Percentiles rank a stretch among this genome's conserved stretches.
Conservation (phyloP, 306 rosid genomes). For the Cicer cuneatum region DNA sequence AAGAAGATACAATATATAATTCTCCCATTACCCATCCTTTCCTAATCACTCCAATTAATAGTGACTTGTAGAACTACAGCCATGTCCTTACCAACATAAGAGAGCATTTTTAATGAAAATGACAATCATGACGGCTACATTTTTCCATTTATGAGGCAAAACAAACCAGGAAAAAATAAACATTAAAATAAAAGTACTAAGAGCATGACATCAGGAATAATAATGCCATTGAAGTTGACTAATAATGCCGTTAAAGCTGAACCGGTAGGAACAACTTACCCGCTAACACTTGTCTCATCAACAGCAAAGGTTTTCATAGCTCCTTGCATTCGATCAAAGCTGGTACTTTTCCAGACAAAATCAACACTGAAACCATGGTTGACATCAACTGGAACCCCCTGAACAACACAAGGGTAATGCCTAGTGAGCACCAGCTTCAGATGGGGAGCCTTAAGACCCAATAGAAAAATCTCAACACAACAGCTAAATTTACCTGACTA, state of each 20-base stretch:
- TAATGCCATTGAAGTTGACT: constrained; percentile 20
- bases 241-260: constrained; percentile 10
- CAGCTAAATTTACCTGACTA: constrained; percentile 70
- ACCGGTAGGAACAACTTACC: constrained; percentile 59
- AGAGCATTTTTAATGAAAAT: constrained; percentile 26
- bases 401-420: constrained; percentile 45
- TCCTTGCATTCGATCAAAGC: constrained; percentile 99
- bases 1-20: constrained; percentile 2
- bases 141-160: not conserved
- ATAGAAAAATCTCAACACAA: constrained; percentile 7
- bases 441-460: constrained; percentile 19
- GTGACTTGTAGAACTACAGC: not conserved
- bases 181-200: not conserved
- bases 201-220: not conserved
- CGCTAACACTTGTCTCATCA: constrained; percentile 99
- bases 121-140: constrained; percentile 8
- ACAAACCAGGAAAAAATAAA: not conserved
- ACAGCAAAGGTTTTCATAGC: constrained; percentile 99
- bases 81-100: not conserved
- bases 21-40: constrained; percentile 14
- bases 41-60: constrained; percentile 21
- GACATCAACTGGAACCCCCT: constrained; percentile 98
- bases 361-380: constrained; percentile 99
- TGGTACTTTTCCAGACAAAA: constrained; percentile 99
- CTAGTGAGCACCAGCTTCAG: constrained; percentile 34